These are phyloP conservation scores for Clarireedia homoeocarpa DNA, from an alignment of 2,329 filamentous ascomycete species.

Conservation along the genomic window DNA sequence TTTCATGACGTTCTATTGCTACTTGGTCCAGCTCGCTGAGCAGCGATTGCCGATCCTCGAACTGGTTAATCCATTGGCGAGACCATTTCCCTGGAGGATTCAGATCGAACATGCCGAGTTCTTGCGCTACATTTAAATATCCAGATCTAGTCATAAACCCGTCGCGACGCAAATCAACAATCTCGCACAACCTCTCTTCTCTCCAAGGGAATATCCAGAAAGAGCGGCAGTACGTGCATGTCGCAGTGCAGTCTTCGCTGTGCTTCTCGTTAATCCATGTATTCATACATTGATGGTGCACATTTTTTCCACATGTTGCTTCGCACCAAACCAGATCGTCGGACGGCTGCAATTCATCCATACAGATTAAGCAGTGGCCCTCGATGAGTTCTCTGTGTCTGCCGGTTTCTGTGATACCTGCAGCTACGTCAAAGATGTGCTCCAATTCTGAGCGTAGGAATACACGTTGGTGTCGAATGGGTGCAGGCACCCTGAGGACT, in stretches of 20 bases:
- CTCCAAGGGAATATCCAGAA: not conserved
- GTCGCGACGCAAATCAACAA: too few relatives aligned
- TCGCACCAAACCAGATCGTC: constrained; percentile 49
- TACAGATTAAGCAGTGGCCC: constrained; percentile 57
- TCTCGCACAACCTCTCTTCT: too few relatives aligned
- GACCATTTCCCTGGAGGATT: not conserved
- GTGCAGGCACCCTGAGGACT: too few relatives aligned
- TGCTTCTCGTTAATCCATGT: constrained; percentile 37
- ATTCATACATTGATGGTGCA: constrained; percentile 46
- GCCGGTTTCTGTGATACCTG: not conserved
- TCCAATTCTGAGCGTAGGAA: not conserved
- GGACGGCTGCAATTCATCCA: constrained; percentile 42
- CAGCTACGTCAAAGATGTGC: not conserved
- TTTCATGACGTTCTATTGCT: too few relatives aligned
- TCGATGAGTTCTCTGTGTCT: constrained; percentile 47
- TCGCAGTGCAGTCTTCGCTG: not conserved
- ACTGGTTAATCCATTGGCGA: not conserved
- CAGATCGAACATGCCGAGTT: not conserved
- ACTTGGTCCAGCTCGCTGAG: too few relatives aligned
- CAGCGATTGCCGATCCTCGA: too few relatives aligned
- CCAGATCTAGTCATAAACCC: not conserved
- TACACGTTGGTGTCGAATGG: too few relatives aligned
- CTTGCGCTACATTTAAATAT: not conserved
- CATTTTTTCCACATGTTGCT: constrained; percentile 52
- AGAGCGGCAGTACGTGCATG: not conserved